Evolutionary conservation across 208 protist species (phyloP).

Genomic region (Leishmania martiniquensis): DNA sequence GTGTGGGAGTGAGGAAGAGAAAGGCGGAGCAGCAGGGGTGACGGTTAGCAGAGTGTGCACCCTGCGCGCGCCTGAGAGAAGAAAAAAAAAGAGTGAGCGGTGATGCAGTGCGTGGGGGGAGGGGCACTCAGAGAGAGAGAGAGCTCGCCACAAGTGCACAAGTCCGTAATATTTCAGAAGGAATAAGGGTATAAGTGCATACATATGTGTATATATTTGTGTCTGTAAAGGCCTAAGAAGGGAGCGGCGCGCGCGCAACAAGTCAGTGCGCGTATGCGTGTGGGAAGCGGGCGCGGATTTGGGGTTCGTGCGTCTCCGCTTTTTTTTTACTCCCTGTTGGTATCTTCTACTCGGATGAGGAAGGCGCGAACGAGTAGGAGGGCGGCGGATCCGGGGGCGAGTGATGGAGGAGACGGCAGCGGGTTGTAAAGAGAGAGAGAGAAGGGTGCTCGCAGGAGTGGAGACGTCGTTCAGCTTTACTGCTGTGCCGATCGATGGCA

Average conservation of each 20-base stretch:
- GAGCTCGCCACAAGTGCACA: background rate
- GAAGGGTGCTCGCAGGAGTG: background rate
- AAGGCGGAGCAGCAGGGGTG: background rate
- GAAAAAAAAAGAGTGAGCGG: background rate
- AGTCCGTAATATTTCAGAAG: background rate
- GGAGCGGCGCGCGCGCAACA: background rate
- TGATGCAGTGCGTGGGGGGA: background rate
- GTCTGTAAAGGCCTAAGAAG: background rate
- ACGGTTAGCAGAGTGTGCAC: background rate
- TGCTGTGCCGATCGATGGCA: background rate
- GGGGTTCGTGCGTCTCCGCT: background rate
- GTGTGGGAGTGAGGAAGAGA: background rate
- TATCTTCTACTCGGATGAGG: background rate
- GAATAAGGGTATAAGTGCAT: background rate
- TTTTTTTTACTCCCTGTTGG: background rate
- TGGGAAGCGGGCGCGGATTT: background rate
- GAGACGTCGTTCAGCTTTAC: background rate
- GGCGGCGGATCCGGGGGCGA: too few species aligned
- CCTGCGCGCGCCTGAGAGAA: background rate
- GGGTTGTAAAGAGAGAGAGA: background rate
- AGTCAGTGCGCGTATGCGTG: background rate
- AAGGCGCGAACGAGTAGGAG: background rate
- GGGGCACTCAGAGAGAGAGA: constrained; percentile 3
- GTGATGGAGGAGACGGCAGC: background rate
- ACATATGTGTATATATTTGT: background rate